These are phyloP conservation scores for Wakefieldia striispora DNA, from an alignment of 768 basidiomycete genomes.

Conservation along the genomic window DNA sequence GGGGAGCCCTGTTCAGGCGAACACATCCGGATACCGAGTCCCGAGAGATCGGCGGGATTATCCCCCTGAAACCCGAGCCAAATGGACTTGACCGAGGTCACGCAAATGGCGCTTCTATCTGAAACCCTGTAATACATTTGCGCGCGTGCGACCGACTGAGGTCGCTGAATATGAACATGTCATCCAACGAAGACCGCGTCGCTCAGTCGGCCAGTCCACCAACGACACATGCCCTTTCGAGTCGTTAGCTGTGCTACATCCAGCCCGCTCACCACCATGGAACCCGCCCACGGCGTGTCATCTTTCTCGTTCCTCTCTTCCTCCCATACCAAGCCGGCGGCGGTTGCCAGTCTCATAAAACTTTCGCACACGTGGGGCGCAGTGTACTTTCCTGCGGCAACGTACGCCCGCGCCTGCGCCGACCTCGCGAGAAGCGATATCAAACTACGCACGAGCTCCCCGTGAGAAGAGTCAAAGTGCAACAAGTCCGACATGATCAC, in stretches of 20 bases:
- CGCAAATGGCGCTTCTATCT: not conserved
- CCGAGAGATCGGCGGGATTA: too few species aligned
- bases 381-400: conserved; percentile 68
- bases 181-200: not conserved
- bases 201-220: conserved; percentile 60
- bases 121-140: not conserved
- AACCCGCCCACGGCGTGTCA: conserved; percentile 45
- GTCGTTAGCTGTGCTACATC: conserved; percentile 44
- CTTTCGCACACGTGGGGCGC: conserved; percentile 46
- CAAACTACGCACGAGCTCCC: conserved; percentile 51
- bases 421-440: conserved; percentile 44
- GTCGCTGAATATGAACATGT: not conserved
- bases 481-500: conserved; percentile 72
- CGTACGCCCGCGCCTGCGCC: conserved; percentile 45
- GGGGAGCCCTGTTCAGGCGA: too few species aligned
- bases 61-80: too few species aligned
- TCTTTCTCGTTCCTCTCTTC: conserved; percentile 34
- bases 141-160: conserved; percentile 1
- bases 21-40: too few species aligned
- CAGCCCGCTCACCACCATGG: conserved; percentile 43
- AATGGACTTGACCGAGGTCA: not conserved
- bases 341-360: conserved; percentile 44
- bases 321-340: conserved; percentile 46
- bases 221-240: conserved; percentile 58
- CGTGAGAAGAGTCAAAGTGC: conserved; percentile 64